phyloP scores from a whole-genome alignment of 306 rosid genomes.

The Lathyrus sativus region DNA sequence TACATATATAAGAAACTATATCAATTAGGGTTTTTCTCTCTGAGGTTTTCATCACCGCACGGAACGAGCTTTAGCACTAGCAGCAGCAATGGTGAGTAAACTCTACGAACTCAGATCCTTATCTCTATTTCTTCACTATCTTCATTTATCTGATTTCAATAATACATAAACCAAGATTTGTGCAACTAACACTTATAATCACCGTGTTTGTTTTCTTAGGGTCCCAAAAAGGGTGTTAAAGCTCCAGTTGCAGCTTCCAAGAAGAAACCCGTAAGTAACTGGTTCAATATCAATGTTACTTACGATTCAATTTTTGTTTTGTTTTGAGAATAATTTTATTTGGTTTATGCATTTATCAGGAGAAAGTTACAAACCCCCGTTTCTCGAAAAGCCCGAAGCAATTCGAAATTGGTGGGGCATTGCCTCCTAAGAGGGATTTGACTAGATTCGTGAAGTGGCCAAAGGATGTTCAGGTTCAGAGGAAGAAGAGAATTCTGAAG shows the following conservation, averaged over 20 bases:
- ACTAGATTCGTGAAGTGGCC: constrained; percentile 76
- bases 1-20: constrained; percentile 10
- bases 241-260: constrained; percentile 45
- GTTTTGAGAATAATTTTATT: background rate
- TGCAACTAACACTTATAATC: background rate
- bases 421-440: constrained; percentile 77
- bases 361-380: constrained; percentile 63
- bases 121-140: background rate
- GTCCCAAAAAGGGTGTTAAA: constrained; percentile 59
- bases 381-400: constrained; percentile 73
- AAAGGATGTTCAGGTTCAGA: constrained; percentile 55
- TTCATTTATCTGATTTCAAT: background rate
- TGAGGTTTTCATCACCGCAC: constrained; percentile 18
- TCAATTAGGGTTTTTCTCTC: constrained; percentile 29
- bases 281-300: background rate
- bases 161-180: background rate
- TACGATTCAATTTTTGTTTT: background rate
- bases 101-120: background rate
- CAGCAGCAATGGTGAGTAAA: constrained; percentile 38
- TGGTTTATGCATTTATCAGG: constrained; percentile 31
- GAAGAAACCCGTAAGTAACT: constrained; percentile 51
- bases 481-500: constrained; percentile 70
- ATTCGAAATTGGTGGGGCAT: constrained; percentile 79
- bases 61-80: background rate
- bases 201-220: constrained; percentile 31